Percentiles rank a stretch among this genome's conserved stretches.
Evolutionary conservation across 495 filamentous ascomycete species (phyloP).

Genomic region (Penicillium ucsense): DNA sequence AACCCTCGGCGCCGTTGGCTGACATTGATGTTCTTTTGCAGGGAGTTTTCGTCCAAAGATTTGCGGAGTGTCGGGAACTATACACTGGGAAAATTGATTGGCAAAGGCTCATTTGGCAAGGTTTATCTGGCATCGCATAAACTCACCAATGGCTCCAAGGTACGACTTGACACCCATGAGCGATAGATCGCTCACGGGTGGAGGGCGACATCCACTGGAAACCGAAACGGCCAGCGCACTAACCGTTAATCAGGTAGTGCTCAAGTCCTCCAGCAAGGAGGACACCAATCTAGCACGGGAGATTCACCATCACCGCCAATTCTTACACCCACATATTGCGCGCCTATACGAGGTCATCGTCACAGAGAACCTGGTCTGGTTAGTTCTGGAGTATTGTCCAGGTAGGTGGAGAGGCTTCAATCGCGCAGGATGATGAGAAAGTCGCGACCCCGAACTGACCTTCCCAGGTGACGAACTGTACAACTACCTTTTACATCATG

Average conservation of each 20-base stretch:
- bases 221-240: neutral
- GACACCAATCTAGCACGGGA: constrained; percentile 93
- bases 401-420: constrained; percentile 40
- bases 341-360: constrained; percentile 96
- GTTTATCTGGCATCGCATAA: constrained; percentile 96
- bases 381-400: constrained; percentile 93
- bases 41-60: constrained; percentile 91
- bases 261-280: constrained; percentile 94
- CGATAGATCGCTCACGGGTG: too few relatives aligned
- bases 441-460: neutral
- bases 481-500: constrained; percentile 83
- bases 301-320: constrained; percentile 97
- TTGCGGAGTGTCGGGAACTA: constrained; percentile 91
- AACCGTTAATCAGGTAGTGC: constrained; percentile 61
- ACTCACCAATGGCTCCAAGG: constrained; percentile 97
- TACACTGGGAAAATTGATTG: constrained; percentile 79
- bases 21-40: constrained; percentile 21
- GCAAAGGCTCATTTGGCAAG: constrained; percentile 96
- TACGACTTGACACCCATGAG: constrained; percentile 27
- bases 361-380: constrained; percentile 88
- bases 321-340: constrained; percentile 95
- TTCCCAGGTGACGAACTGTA: constrained; percentile 84
- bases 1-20: too few relatives aligned
- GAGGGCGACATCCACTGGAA: too few relatives aligned
- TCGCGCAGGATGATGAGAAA: neutral